phyloP scores from a whole-genome alignment of 192 early-diverging fungal genomes.

The Umbelopsis sp. region DNA sequence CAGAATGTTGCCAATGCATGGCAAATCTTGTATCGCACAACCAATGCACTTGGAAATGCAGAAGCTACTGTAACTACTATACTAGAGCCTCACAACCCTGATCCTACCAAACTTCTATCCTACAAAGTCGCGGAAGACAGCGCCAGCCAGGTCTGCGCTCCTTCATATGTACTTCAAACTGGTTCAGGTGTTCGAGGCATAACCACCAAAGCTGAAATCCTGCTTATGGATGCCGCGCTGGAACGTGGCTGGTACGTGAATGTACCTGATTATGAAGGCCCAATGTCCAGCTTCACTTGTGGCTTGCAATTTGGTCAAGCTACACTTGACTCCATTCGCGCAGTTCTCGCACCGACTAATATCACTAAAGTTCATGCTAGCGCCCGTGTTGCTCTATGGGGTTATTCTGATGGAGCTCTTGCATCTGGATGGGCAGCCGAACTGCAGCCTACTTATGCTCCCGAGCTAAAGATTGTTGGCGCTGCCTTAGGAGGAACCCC shows the following conservation, averaged over 20 bases:
- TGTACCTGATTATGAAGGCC: slow-evolving; percentile 9
- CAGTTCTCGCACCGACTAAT: not conserved
- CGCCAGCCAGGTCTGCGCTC: not conserved
- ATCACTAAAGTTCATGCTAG: not conserved
- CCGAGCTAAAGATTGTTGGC: slow-evolving; percentile 20
- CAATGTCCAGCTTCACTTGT: not conserved
- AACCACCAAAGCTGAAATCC: not conserved
- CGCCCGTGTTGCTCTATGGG: slow-evolving; percentile 10
- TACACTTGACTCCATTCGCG: slow-evolving; percentile 7
- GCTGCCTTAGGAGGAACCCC: slow-evolving; percentile 20
- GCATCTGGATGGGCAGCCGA: slow-evolving; percentile 9
- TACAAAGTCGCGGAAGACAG: slow-evolving; percentile 15
- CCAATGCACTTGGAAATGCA: not conserved
- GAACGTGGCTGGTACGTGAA: slow-evolving; percentile 17
- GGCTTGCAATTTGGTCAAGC: slow-evolving; percentile 1
- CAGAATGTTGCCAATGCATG: slow-evolving; percentile 11
- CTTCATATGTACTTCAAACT: not conserved
- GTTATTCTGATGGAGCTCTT: slow-evolving; percentile 9
- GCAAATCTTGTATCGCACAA: slow-evolving; percentile 14
- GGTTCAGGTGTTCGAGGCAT: not conserved
- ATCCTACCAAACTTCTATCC: slow-evolving; percentile 14
- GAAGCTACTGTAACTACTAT: slow-evolving; percentile 10
- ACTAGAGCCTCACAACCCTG: slow-evolving; percentile 8
- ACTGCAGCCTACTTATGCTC: slow-evolving; percentile 19
- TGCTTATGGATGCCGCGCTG: slow-evolving; percentile 16